phyloP scores from a whole-genome alignment of 768 basidiomycete genomes.

The Termitomyces sp. region DNA sequence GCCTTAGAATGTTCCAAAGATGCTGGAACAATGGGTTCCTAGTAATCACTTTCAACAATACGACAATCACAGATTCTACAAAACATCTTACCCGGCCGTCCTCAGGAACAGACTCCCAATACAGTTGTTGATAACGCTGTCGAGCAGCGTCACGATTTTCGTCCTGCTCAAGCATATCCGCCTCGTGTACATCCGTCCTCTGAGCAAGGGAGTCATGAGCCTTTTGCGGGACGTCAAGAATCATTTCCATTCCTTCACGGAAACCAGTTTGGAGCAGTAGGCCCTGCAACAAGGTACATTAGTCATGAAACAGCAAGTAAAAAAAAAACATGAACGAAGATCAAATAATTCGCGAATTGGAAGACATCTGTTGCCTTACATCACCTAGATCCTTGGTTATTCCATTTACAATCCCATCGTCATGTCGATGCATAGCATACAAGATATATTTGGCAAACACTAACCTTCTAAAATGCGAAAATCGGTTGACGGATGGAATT shows the following conservation, averaged over 20 bases:
- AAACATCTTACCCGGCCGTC: constrained; percentile 45
- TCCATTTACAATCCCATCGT: constrained; percentile 70
- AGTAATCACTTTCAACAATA: constrained; percentile 1
- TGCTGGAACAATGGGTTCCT: constrained; percentile 64
- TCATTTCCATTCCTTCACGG: constrained; percentile 53
- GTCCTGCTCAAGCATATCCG: constrained; percentile 55
- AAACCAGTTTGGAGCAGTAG: constrained; percentile 77
- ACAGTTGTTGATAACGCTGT: constrained; percentile 60
- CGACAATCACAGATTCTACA: constrained; percentile 1
- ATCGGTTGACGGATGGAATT: constrained; percentile 3
- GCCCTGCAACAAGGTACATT: constrained; percentile 30
- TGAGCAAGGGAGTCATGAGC: constrained; percentile 5
- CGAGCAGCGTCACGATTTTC: constrained; percentile 57
- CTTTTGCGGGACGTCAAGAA: constrained; percentile 51
- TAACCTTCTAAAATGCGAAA: constrained; percentile 29
- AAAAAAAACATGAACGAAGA: constrained; percentile 6
- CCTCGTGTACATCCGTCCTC: constrained; percentile 48
- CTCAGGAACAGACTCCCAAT: constrained; percentile 77
- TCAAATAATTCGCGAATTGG: constrained; percentile 74
- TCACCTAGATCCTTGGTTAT: constrained; percentile 51
- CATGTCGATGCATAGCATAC: constrained; percentile 17
- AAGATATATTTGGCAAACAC: constrained; percentile 13
- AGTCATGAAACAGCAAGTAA: background rate
- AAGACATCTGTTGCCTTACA: constrained; percentile 63
- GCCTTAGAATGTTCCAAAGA: constrained; percentile 44